Percentiles rank a stretch among this genome's conserved stretches.
Conservation (phyloP, 1,139 yeast genomes). For the Casaregolazyma lundiana region DNA sequence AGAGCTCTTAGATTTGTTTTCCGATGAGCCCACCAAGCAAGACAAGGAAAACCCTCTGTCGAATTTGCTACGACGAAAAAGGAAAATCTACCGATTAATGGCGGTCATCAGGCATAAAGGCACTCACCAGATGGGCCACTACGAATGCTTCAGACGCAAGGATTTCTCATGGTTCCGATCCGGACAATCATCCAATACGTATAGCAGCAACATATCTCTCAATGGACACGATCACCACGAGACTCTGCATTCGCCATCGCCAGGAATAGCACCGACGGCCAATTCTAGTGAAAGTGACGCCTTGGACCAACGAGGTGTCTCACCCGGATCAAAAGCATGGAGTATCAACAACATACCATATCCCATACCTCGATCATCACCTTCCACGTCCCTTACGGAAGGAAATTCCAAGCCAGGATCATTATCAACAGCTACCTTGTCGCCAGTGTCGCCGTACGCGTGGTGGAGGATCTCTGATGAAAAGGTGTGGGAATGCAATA, state of each 20-base stretch:
- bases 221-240: not conserved
- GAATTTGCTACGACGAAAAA: constrained; percentile 10
- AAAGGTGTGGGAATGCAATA: constrained; percentile 57
- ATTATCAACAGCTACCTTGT: constrained; percentile 13
- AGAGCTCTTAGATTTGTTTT: constrained; percentile 47
- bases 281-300: not conserved
- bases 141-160: constrained; percentile 35
- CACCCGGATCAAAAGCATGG: constrained; percentile 1
- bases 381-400: constrained; percentile 18
- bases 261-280: not conserved
- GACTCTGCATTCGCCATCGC: constrained; percentile 9
- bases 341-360: constrained; percentile 16
- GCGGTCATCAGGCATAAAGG: constrained; percentile 85
- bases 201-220: not conserved
- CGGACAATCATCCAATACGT: constrained; percentile 1
- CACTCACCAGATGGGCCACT: constrained; percentile 86
- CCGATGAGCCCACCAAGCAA: constrained; percentile 32
- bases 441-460: constrained; percentile 25
- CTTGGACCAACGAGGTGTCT: not conserved
- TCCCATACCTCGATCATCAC: constrained; percentile 19
- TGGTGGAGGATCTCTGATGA: constrained; percentile 90
- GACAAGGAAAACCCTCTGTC: constrained; percentile 2
- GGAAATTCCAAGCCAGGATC: constrained; percentile 9
- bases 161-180: constrained; percentile 25
- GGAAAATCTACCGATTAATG: constrained; percentile 48